Percentiles rank a stretch among this genome's conserved stretches.
phyloP scores from a whole-genome alignment of 176 grass and related monocot species.

The Musa troglodytarum region DNA sequence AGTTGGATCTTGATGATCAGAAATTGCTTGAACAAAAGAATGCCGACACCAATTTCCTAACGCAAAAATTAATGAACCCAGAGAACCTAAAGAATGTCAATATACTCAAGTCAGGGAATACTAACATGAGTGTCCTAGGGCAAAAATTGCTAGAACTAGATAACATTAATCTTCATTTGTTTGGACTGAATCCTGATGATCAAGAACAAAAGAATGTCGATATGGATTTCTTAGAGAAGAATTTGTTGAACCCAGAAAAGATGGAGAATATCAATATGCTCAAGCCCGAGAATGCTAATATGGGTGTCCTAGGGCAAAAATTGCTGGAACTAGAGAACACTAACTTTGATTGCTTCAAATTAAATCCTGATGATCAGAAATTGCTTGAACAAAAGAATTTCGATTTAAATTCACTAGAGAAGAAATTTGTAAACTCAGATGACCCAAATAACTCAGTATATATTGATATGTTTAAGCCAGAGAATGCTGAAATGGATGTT shows the following conservation, averaged over 20 bases:
- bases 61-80: slow-evolving; percentile 26
- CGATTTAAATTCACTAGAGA: background rate
- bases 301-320: background rate
- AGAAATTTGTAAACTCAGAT: too few relatives aligned
- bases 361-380: background rate
- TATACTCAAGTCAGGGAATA: background rate
- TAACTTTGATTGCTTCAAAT: background rate
- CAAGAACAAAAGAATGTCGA: background rate
- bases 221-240: too few relatives aligned
- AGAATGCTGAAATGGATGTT: background rate
- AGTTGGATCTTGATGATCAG: background rate
- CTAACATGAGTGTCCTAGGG: background rate
- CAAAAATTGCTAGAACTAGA: background rate
- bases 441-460: too few relatives aligned
- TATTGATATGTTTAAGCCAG: background rate
- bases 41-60: slow-evolving; percentile 17
- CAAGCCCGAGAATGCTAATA: background rate
- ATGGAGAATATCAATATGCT: background rate
- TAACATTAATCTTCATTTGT: background rate
- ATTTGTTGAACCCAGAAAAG: too few relatives aligned
- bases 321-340: background rate
- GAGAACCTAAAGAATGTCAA: slow-evolving; percentile 18
- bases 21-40: slow-evolving; percentile 17
- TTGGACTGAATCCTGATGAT: background rate
- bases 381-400: background rate